Percentiles rank a stretch among this genome's conserved stretches.
Conservation (phyloP, 257 asterid species). For the Solanum sitiens region DNA sequence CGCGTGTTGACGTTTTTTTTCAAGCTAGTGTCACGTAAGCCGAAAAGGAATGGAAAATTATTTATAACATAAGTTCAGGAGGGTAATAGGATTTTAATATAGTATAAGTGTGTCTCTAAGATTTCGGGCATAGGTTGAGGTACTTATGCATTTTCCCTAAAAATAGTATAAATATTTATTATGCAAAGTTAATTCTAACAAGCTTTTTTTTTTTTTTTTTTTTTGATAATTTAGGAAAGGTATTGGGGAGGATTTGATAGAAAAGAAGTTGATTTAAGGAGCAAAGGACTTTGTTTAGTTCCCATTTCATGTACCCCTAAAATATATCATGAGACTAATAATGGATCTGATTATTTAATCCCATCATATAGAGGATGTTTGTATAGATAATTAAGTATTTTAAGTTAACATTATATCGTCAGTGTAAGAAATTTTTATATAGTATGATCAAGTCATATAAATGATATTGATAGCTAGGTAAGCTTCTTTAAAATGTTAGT, state of each 20-base stretch:
- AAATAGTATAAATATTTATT: neutral
- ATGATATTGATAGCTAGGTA: neutral
- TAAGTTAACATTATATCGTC: neutral
- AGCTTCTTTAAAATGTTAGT: neutral
- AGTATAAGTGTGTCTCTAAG: too few species aligned
- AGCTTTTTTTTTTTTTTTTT: neutral
- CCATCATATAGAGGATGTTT: slow-evolving; percentile 16
- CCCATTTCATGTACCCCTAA: slow-evolving; percentile 19
- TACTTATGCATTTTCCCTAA: neutral
- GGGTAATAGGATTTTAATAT: too few species aligned
- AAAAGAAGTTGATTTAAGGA: slow-evolving; percentile 5
- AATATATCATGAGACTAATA: slow-evolving; percentile 2
- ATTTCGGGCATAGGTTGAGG: too few species aligned
- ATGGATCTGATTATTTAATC: slow-evolving; percentile 10
- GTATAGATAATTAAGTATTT: slow-evolving; percentile 2
- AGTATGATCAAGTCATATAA: neutral
- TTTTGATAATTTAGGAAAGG: neutral
- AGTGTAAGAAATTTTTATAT: neutral
- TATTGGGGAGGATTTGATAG: slow-evolving; percentile 6
- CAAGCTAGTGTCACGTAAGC: too few species aligned
- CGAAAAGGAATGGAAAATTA: too few species aligned
- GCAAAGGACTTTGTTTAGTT: slow-evolving; percentile 22
- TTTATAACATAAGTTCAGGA: too few species aligned
- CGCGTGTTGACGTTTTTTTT: too few species aligned
- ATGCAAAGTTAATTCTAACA: neutral